Evolutionary conservation across 1,139 yeast species (phyloP), one percentile per base, ranked within the genome.

Genomic region (Waltiozyma sp.): DNA sequence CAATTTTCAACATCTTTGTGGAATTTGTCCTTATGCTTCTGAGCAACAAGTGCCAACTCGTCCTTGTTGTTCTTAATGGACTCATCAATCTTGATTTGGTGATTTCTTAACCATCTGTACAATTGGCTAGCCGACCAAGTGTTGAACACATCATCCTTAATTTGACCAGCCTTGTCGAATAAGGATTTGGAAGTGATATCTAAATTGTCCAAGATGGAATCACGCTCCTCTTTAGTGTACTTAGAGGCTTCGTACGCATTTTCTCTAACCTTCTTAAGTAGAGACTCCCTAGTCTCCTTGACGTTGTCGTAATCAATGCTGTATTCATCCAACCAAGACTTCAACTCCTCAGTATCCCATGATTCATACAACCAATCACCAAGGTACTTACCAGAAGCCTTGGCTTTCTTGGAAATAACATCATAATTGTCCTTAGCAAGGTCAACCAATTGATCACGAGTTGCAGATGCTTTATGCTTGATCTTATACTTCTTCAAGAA

Each of bases 321-420:
- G 45, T 73, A 63, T 34, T 72, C 62, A 24, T 64, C 60, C 43
- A 75, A 57, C 75, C 84, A 72, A 18, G 64, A 55, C 49, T 68
- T 60, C 49, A 75, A 56, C 40, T 70, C 72, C 7, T 64, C 61
- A 14, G 55, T 53, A 31, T 64, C 59, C 79, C 81, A 76, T 26
- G 63, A 52, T 16, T 65, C 56, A 53, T 72, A 76, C 40, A 73
- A 60, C 68, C 75, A 68, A 41, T 64, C 67, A 11, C 77, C 72
- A n/a, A 77, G 72, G 47, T 74, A 73, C 39, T 58, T 59, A 11
- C 75, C 77, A 36, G 75, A 63, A 5, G 63, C 63, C 1, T 64
- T 58, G 43, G 60, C 52, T 28, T 57, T 52, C 39, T 59, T 58
- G 28, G 68, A 64, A 47, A 72, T 58, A 28, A 56, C 55, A 46